Base-by-base conservation (phyloP, 805 yeast species). In the Myxozyma kluyveri region DNA sequence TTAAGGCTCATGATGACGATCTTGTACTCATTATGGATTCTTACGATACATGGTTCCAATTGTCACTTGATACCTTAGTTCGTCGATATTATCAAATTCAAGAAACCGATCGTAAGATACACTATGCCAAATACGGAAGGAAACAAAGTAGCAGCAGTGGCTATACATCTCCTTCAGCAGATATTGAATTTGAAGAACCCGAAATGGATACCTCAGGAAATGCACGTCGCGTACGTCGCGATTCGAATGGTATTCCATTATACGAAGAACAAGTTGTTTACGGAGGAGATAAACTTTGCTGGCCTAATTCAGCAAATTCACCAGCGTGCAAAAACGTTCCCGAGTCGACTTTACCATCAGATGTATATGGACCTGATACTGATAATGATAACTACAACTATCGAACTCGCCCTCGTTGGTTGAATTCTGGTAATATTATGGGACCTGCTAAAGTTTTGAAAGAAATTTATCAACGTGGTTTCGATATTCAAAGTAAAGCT, bases 41-140 rank as follows among this genome's bases (percentile, higher is more conserved):
- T 9, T 55, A 54, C 53, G 60, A 56, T 45, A 54, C 59, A 23
- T 56, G 60, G 60, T 56, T 56, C 45, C 60, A 56, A 45, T 50
- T 56, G 18, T 45, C 60, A 22, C 47, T 54, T 38, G 52, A 56
- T 2, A 42, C 48, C 39, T 37, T 50, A 3, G 32, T 56, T 24
- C 24, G 39, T 29, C 49, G 60, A 7, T 56, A 56, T 41, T 50
- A 54, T 44, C 29, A 35, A 24, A 27, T 50, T 9, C 60, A 56
- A 42, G 53, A 49, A 17, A 33, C 14, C 14, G 56, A 54, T 18
- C 52, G 59, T 26, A 36, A 24, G 12, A 41, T 41, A 1, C 51
- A 54, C 37, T 41, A 43, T 31, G 47, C 54, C 14, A 50, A 41
- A 39, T 49, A 49, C 32, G 36, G 38, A 12, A 39, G 26, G 36